Base-by-base conservation (phyloP, 1,139 yeast species). In the Pichia sp. region DNA sequence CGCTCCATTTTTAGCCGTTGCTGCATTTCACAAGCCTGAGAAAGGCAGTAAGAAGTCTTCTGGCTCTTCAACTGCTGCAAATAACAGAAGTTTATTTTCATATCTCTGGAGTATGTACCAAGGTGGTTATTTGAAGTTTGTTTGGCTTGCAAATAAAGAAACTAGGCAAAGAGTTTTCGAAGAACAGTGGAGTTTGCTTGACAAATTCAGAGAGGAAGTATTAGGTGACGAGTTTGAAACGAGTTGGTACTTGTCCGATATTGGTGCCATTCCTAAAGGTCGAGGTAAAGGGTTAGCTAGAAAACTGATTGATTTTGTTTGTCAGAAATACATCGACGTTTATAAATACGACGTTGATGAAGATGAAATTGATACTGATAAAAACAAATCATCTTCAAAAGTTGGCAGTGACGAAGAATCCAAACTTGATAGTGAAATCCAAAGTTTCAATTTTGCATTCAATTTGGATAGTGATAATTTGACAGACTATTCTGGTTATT, bases 211-310 rank as follows among this genome's bases (percentile, higher is more conserved):
- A 50, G 47, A 53, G 6, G 60, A 59, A 31, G 64, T 56, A 23
- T 49, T 64, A 47, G 62, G 61, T 16, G 62, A 61, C 4, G 56
- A 62, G 27, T 65, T 64, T 45, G 69, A 69, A 46, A 64, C 67
- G 32, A 62, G 75, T 26, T 80, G 75, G 68, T 79, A 83, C 40
- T 66, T 80, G 56, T 80, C 80, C 29, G 81, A 80, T 57, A 66
- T 80, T 47, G 86, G 85, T n/a, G 75, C 82, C 4, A 65, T 73
- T 29, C 71, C 69, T n/a, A 59, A 65, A 38, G 83, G 84, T 28
- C 65, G 83, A 54, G 85, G 86, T 37, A 79, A 79, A 60, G 86
- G 86, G 5, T 75, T 79, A 57, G 77, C 75, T 27, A 62, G 85
- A 43, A 68, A 69, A 48, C 67, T 78, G 58, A 71, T 80, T 47